phyloP scores from a whole-genome alignment of 495 filamentous ascomycete species.

The Cercophora newfieldiana region DNA sequence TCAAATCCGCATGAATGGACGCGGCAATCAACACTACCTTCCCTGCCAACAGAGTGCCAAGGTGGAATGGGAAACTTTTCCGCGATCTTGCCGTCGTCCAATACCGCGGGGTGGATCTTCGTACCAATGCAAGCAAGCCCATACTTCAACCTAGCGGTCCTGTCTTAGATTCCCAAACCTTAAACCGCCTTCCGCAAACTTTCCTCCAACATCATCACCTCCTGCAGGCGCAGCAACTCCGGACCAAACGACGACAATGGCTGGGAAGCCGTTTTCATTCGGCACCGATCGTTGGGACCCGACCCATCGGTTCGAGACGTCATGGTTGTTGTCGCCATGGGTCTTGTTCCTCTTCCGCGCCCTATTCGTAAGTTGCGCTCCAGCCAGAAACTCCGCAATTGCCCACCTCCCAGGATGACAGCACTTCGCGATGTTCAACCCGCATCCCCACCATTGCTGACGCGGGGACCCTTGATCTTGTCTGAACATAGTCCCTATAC shows the following conservation, averaged over 20 bases:
- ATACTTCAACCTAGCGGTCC: neutral
- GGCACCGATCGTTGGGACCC: constrained; percentile 55
- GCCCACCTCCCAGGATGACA: neutral
- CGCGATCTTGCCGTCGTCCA: neutral
- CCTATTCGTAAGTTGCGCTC: constrained; percentile 47
- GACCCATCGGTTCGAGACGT: constrained; percentile 68
- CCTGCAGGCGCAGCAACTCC: constrained; percentile 8
- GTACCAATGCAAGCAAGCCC: neutral
- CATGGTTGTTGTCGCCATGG: constrained; percentile 70
- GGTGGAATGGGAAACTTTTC: neutral
- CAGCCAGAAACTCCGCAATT: neutral
- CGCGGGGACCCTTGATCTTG: neutral
- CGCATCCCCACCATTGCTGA: neutral
- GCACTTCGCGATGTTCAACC: neutral
- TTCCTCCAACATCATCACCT: constrained; percentile 1
- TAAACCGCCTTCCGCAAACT: neutral
- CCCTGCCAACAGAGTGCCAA: neutral
- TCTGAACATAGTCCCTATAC: constrained; percentile 56
- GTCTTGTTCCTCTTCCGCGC: constrained; percentile 59
- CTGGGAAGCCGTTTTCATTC: constrained; percentile 36
- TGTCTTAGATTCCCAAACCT: neutral
- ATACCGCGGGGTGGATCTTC: neutral
- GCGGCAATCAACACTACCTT: neutral
- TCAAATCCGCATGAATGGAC: neutral
- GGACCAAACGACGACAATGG: constrained; percentile 14